Base-by-base conservation (phyloP, 768 basidiomycete species). In the Xerocomus spinulosus region DNA sequence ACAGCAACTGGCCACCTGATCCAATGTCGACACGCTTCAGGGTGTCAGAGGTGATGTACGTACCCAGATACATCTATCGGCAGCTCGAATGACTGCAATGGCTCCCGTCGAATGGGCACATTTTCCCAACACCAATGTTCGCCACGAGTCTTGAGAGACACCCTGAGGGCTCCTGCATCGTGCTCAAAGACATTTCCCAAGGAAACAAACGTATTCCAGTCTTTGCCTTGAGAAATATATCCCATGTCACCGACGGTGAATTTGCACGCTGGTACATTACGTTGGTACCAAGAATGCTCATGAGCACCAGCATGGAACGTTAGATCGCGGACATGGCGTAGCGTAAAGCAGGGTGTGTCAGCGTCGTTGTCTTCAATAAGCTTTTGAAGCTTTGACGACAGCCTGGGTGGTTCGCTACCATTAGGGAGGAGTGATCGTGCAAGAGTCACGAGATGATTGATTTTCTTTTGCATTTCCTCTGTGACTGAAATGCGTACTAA, bases 221-320 rank as follows among this genome's bases (percentile, higher is more conserved):
- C 64, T 36, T 58, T 57, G 6, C 66, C 68, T 0, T 48, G 39
- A 0, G 70, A 70, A 28, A 76, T 56, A 46, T 75, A 77, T 14
- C 76, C 76, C 21, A 74, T 52, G 48, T 78, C 76, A 8, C 77
- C 76, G 18, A 73, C 68, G 5, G 54, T 35, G 47, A 72, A 75
- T 43, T 69, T 69, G 51, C 69, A 63, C 2, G 72, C 59, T 2
- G 71, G 69, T 24, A 77, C 72, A 13, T 64, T 62, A 23, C 61
- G 67, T 50, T 72, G 66, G 8, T 63, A 59, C 75, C 75, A 77
- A 9, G 62, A 59, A 44, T 73, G 68, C n/a, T 69, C 62, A 39
- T 72, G 73, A 9, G 53, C 38, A 25, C 60, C 57, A 10, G 66
- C 57, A 29, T 67, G 60, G 36, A 76, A 61, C 20, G 66, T 72